Percentiles rank a stretch among this genome's conserved stretches.
phyloP scores from a whole-genome alignment of 768 basidiomycete species.

The Podaxis sp. region DNA sequence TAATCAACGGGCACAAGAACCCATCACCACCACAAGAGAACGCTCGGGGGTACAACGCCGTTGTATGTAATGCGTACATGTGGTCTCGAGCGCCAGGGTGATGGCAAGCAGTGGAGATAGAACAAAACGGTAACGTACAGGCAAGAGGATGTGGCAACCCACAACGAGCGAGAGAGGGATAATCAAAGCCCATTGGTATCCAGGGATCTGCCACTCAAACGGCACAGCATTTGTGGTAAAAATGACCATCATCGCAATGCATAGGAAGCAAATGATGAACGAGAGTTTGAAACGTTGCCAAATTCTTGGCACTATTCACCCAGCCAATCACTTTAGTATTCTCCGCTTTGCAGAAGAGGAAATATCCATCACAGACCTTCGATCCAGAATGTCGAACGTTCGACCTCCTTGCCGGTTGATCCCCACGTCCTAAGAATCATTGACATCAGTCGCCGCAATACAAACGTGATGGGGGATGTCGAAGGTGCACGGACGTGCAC shows the following conservation, averaged over 20 bases:
- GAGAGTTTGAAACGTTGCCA: slow-evolving; percentile 78
- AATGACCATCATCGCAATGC: slow-evolving; percentile 62
- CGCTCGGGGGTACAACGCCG: neutral
- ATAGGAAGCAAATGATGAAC: slow-evolving; percentile 58
- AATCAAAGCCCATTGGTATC: slow-evolving; percentile 66
- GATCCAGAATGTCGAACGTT: slow-evolving; percentile 86
- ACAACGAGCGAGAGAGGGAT: slow-evolving; percentile 71
- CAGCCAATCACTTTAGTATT: neutral
- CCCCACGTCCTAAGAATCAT: slow-evolving; percentile 47
- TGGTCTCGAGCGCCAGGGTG: neutral
- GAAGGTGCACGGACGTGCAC: neutral
- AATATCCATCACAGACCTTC: slow-evolving; percentile 42
- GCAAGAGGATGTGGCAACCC: slow-evolving; percentile 70
- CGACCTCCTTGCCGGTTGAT: slow-evolving; percentile 75
- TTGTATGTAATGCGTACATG: neutral
- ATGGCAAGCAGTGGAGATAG: neutral
- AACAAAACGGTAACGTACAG: slow-evolving; percentile 44
- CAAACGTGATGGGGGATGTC: neutral
- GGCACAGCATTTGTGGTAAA: slow-evolving; percentile 59
- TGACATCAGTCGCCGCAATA: neutral
- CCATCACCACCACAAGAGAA: neutral
- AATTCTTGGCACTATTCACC: slow-evolving; percentile 64
- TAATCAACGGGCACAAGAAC: slow-evolving; percentile 2
- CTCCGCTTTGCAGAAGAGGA: neutral
- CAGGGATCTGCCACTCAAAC: slow-evolving; percentile 63